Evolutionary conservation across 2,329 filamentous ascomycete genomes (phyloP), one percentile per base, ranked within the genome.

Genomic region (Botrytis pseudocinerea): DNA sequence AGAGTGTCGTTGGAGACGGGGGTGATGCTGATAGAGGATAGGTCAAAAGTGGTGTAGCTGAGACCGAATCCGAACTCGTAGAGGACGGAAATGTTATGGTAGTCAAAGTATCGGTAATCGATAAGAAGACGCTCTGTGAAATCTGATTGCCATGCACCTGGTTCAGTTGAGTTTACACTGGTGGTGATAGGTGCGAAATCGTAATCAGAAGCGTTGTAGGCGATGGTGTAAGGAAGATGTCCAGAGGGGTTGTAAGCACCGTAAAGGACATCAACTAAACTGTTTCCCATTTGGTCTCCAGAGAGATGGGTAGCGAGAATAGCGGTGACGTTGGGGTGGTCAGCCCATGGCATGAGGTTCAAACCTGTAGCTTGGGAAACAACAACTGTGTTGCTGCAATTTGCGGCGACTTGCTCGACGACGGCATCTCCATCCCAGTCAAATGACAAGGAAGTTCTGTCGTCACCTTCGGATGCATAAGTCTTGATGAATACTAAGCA

Each of bases 31-130:
- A 82, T 79, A 0, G 78, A 66, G 4, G 81, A 81, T 42, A 88
- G 1, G 84, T 83, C 80, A 79, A 96, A 95, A 2, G 86, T 93
- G 0, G 93, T 93, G 85, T 95, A 97, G 9, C 88, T 91, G 25
- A 96, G 82, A 6, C 87, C 87, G 76, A 87, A 83, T 4, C 83
- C 83, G 57, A 84, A 84, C 65, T 82, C 80, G 51, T 80, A 84
- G 0, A 77, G 78, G 0, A 82, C 82, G 1, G 78, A 78, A 46
- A 84, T 82, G 18, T 80, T 81, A 1, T 81, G 68, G 2, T 76
- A 74, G 75, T 88, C 85, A 74, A 88, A 88, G 71, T 85, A 82
- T 25, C 84, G 83, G 78, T 89, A 88, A 76, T 88, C 87, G 71
- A 76, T 75, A 20, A 76, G 46, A 2, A 78, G 65, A 28, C 74